These are phyloP conservation scores for Rugonectria rugulosa DNA, from an alignment of 2,329 filamentous ascomycete species.

Conservation along the genomic window DNA sequence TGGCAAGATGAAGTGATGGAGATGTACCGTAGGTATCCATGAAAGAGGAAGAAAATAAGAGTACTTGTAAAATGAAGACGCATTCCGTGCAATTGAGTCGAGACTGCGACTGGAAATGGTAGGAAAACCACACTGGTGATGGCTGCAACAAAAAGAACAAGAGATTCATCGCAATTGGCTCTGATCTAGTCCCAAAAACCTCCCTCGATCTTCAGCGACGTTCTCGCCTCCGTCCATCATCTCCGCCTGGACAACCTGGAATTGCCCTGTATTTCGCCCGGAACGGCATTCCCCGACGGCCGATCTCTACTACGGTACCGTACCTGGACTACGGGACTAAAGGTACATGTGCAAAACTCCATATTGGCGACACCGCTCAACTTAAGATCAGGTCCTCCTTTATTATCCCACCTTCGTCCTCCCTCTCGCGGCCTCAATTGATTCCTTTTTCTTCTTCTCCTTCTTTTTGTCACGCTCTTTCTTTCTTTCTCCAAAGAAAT, in stretches of 20 bases:
- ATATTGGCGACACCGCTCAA: conserved; percentile 11
- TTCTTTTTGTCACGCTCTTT: background rate
- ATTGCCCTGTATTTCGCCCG: conserved; percentile 18
- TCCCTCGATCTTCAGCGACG: background rate
- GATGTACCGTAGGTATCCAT: too few relatives aligned
- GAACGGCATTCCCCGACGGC: conserved; percentile 29
- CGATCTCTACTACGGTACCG: too few relatives aligned
- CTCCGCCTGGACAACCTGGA: background rate
- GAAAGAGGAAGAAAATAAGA: too few relatives aligned
- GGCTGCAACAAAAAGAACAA: background rate
- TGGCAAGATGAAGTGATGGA: background rate
- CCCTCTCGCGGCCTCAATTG: conserved; percentile 6
- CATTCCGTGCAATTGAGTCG: too few relatives aligned
- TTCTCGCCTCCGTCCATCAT: background rate
- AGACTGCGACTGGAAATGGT: too few relatives aligned
- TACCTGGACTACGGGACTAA: too few relatives aligned
- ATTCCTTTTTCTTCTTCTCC: background rate
- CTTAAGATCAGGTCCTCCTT: conserved; percentile 12
- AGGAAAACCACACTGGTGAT: too few relatives aligned
- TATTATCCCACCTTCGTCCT: background rate
- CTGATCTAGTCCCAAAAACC: background rate
- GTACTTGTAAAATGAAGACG: too few relatives aligned
- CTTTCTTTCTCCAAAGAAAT: background rate
- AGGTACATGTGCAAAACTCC: too few relatives aligned
- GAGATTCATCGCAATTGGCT: conserved; percentile 4